Evolutionary conservation across 73 alveolate genomes (phyloP).

Genomic region (Uronychia binucleata): DNA sequence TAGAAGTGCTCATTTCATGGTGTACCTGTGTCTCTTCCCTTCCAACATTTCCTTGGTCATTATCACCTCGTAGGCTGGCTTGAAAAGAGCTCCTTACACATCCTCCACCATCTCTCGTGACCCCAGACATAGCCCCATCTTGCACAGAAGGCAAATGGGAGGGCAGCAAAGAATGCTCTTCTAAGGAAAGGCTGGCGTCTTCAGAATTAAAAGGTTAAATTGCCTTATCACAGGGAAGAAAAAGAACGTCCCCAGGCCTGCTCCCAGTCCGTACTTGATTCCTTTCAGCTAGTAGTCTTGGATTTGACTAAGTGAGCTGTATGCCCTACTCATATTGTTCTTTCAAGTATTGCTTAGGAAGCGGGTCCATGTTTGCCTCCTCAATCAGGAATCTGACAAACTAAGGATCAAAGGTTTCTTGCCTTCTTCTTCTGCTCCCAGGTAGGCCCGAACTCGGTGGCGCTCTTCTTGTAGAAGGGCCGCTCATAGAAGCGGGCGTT

Average conservation of each 20-base stretch:
- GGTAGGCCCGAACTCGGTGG: slow-evolving; percentile 29
- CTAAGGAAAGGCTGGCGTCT: slow-evolving; percentile 62
- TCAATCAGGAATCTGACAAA: slow-evolving; percentile 36
- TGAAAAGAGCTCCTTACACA: neutral
- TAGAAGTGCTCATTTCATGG: neutral
- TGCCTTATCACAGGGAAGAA: slow-evolving; percentile 58
- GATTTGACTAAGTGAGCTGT: neutral
- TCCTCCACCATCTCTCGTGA: slow-evolving; percentile 71
- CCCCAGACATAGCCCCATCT: slow-evolving; percentile 80
- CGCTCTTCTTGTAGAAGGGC: slow-evolving; percentile 38
- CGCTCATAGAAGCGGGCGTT: neutral
- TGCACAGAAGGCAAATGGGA: slow-evolving; percentile 53
- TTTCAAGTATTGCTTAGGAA: slow-evolving; percentile 21
- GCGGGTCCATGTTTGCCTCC: slow-evolving; percentile 36
- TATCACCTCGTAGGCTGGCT: neutral
- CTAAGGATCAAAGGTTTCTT: neutral
- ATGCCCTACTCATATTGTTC: slow-evolving; percentile 21
- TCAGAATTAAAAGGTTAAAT: too few species aligned
- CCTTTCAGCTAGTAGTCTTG: slow-evolving; percentile 51
- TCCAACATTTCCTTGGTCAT: neutral
- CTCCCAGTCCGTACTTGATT: slow-evolving; percentile 58
- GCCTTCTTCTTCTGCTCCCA: slow-evolving; percentile 19
- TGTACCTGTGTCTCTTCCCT: neutral
- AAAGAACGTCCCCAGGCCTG: slow-evolving; percentile 17
- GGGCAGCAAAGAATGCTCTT: slow-evolving; percentile 38